Base-by-base conservation (phyloP, 176 grass and related monocot species). In the Triticum dicoccoides region DNA sequence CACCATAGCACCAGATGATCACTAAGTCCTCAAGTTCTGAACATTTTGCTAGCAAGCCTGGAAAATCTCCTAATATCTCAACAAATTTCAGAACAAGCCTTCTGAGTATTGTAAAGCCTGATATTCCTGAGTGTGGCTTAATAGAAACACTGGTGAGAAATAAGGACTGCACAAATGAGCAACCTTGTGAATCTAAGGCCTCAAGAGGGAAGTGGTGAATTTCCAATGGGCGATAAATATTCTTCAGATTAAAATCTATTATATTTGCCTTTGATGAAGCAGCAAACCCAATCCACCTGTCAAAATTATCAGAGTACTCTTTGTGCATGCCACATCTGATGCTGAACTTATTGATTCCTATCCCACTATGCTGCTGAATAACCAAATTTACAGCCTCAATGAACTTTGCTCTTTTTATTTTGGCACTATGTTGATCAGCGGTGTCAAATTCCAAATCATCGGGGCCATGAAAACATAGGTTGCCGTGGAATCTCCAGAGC, bases 241-340 rank as follows among this genome's bases (percentile, higher is more conserved):
- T 20, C 17, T 1, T 8, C 9, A 86, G 78, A 21, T 87, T 35
- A 24, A 87, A 3, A 73, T 87, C 20, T 38, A 81, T 81, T 37
- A 21, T 62, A 13, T 65, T 73, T 4, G 77, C 77, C 67, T 65
- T 80, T 14, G 77, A 63, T 27, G 77, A 56, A 80, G 27, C 1
- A 21, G 85, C 85, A 73, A 87, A 87, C 54, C 13, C 0, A 80
- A 80, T 80, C 77, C 85, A 81, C 13, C 29, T 67, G 29, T 67
- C 14, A 33, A 67, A 29, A 67, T 33, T 3, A 6, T 3, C 65
- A 15, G 15, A 1, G 65, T 67, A 4, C 45, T 47, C 45, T 13
- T 13, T 47, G 45, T 13, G 45, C 45, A 47, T 4, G 45, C 45
- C 11, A 0, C 45, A 47, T 3, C 0, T 47, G 11, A 47, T 0